These are phyloP conservation scores for Dryas alaskensis DNA, from an alignment of 306 rosid genomes.

Conservation along the genomic window DNA sequence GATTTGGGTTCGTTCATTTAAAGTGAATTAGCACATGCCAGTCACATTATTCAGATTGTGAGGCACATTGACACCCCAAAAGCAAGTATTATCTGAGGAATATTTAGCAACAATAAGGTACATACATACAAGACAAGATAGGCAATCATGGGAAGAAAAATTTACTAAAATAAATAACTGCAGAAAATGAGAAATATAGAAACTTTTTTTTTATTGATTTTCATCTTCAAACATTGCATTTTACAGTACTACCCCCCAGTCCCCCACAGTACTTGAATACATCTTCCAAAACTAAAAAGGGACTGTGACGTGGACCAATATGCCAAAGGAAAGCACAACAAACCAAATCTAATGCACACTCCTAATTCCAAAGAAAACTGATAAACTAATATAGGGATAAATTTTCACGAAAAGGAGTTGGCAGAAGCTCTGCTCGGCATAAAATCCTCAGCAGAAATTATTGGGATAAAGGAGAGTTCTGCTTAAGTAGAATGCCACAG, in stretches of 20 bases:
- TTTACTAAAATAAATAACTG: not conserved
- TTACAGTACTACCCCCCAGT: not conserved
- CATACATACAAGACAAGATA: not conserved
- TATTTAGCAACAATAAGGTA: not conserved
- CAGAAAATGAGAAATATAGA: constrained; percentile 1
- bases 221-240: constrained; percentile 15
- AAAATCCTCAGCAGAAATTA: constrained; percentile 49
- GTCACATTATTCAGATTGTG: constrained; percentile 1
- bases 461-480: constrained; percentile 39
- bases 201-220: constrained; percentile 10
- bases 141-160: not conserved
- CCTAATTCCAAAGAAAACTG: constrained; percentile 22
- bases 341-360: constrained; percentile 22
- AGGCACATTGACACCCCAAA: not conserved
- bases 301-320: constrained; percentile 5
- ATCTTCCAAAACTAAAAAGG: constrained; percentile 24
- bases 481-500: constrained; percentile 11
- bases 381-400: constrained; percentile 11
- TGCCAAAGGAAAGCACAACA: constrained; percentile 24
- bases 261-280: constrained; percentile 17
- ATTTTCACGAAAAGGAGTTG: constrained; percentile 34
- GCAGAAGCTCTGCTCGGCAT: constrained; percentile 44
- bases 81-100: not conserved
- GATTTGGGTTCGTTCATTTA: not conserved
- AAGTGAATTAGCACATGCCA: constrained; percentile 14